Base-by-base conservation (phyloP, 1,284 basidiomycete genomes). In the Cystobasidiaceae sp. region DNA sequence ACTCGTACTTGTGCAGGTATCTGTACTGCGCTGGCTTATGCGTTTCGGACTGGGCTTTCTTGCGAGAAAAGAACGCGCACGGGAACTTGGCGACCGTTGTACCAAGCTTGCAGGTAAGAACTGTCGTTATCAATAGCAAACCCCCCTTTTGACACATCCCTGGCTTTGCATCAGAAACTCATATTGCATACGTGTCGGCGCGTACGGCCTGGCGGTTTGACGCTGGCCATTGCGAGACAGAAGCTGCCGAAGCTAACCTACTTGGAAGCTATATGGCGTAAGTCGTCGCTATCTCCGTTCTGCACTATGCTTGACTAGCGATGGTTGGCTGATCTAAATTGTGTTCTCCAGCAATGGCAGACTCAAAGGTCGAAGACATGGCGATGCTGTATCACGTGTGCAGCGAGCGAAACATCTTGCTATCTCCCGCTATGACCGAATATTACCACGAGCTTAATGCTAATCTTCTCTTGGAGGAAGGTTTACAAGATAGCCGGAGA, bases 21-120 rank as follows among this genome's bases (percentile, higher is more conserved):
- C 19, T 56, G 54, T 56, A 56, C 25, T 56, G 54, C 41, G 54
- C 54, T 30, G 54, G 54, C 7, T 23, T 56, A 8, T 56, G 54
- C 41, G 27, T 56, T 15, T 56, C 54, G 8, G 54, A 56, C 23
- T 56, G 54, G 54, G 41, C 54, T 9, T 56, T 56, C 23, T 21
- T 56, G 5, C 54, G 54, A 37, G 54, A 56, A 21, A 17, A 37
- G 15, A 56, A 56, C 21, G 54, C 54, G 7, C 54, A 44, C 6
- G 54, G 39, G 15, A 44, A 37, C n/a, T 25, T 56, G 41, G 54
- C 54, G 6, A 56, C 54, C 3, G 54, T 56, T n/a, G 54, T 56
- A 9, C 54, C 54, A 15, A 56, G 54, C 23, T 56, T 56, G 54
- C 54, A 56, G 54, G 54, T 56, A 17, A n/a, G 54, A n/a, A 50